Percentiles rank a stretch among this genome's conserved stretches.
These are phyloP conservation scores for Oxytropis ochrocephala DNA, from an alignment of 306 rosid genomes.

Conservation along the genomic window DNA sequence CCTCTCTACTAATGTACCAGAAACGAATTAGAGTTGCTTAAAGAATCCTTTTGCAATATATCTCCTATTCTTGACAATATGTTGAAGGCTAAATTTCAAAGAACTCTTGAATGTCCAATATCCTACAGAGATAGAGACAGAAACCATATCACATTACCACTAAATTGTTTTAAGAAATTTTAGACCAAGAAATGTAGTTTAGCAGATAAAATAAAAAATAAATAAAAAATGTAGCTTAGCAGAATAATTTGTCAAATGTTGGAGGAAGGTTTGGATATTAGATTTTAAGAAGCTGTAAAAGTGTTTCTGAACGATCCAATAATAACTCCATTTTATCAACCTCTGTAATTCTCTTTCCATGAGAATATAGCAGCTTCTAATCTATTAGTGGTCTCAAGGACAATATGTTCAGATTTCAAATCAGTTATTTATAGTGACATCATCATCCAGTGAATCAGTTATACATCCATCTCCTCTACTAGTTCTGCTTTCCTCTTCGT, in stretches of 20 bases:
- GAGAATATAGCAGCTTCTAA: slow-evolving; percentile 75
- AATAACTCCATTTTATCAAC: slow-evolving; percentile 51
- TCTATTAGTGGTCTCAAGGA: slow-evolving; percentile 64
- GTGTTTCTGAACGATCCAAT: slow-evolving; percentile 54
- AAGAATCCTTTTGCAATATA: slow-evolving; percentile 65
- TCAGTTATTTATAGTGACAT: slow-evolving; percentile 58
- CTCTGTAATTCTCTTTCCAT: slow-evolving; percentile 68
- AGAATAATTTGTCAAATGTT: slow-evolving; percentile 76
- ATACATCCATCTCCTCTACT: slow-evolving; percentile 76
- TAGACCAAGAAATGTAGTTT: no score
- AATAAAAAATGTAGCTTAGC: no score
- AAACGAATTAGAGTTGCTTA: slow-evolving; percentile 55
- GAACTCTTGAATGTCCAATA: slow-evolving; percentile 73
- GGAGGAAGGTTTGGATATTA: slow-evolving; percentile 78
- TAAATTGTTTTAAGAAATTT: not conserved
- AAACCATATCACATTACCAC: slow-evolving; percentile 1
- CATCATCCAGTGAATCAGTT: slow-evolving; percentile 76
- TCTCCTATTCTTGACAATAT: slow-evolving; percentile 75
- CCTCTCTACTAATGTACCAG: no score
- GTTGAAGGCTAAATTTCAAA: slow-evolving; percentile 74
- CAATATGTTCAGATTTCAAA: slow-evolving; percentile 59
- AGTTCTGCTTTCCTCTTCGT: slow-evolving; percentile 69
- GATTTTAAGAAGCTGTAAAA: slow-evolving; percentile 53
- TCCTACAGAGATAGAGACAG: slow-evolving; percentile 46
- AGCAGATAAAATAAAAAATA: slow-evolving; percentile 31